phyloP scores from a whole-genome alignment of 176 grass and related monocot species.

The Zizania latifolia region DNA sequence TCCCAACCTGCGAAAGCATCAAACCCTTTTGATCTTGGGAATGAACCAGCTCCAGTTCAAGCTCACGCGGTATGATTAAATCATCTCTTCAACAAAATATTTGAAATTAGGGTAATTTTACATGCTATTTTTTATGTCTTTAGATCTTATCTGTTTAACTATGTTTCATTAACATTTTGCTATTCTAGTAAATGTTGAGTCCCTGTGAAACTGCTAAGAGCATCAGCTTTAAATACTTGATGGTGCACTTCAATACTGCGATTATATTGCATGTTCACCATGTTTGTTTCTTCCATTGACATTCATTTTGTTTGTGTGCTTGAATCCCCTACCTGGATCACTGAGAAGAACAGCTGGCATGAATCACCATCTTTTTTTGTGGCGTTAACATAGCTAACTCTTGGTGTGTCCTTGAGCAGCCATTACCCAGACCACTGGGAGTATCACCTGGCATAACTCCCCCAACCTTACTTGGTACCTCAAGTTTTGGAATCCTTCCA shows the following conservation, averaged over 20 bases:
- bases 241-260: not conserved
- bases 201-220: not conserved
- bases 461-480: conserved; percentile 43
- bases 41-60: conserved; percentile 51
- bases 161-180: not conserved
- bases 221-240: conserved; percentile 10
- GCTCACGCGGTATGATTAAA: conserved; percentile 35
- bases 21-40: conserved; percentile 88
- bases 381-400: conserved; percentile 25
- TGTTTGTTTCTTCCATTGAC: conserved; percentile 21
- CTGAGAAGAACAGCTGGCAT: conserved; percentile 29
- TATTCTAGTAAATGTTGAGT: not conserved
- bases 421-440: conserved; percentile 39
- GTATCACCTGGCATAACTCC: conserved; percentile 33
- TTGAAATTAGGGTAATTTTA: not conserved
- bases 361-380: conserved; percentile 22
- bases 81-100: conserved; percentile 10
- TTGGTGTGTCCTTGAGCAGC: conserved; percentile 31
- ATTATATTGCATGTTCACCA: not conserved
- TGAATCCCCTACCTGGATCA: conserved; percentile 44
- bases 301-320: conserved; percentile 13
- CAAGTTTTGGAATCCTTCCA: conserved; percentile 51
- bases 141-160: not conserved
- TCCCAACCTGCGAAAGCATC: conserved; percentile 53
- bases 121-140: conserved; percentile 12